These are phyloP conservation scores for Gloeostereum incarnatum DNA, from an alignment of 768 basidiomycete genomes.

Conservation along the genomic window DNA sequence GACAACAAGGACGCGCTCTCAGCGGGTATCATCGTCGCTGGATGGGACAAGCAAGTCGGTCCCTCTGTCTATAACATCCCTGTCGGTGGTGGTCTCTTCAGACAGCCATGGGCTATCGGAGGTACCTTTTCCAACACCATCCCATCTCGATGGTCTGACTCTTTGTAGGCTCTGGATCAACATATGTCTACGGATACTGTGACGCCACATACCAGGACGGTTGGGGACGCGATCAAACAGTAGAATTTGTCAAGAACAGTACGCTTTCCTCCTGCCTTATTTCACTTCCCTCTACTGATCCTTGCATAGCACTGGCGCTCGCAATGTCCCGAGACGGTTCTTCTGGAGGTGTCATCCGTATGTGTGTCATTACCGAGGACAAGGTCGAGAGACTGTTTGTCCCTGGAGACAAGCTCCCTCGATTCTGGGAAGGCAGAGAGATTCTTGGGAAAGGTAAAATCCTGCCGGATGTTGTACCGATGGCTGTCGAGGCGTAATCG, in stretches of 20 bases:
- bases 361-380: constrained; percentile 94
- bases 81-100: constrained; percentile 92
- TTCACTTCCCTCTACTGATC: constrained; percentile 3
- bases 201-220: constrained; percentile 96
- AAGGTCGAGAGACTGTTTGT: constrained; percentile 89
- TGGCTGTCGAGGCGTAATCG: constrained; percentile 40
- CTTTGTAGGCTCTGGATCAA: constrained; percentile 78
- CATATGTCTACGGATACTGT: constrained; percentile 98
- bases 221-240: constrained; percentile 82
- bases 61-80: constrained; percentile 97
- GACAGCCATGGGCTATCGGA: constrained; percentile 98
- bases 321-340: constrained; percentile 98
- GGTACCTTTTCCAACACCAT: constrained; percentile 35
- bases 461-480: constrained; percentile 29
- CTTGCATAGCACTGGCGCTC: constrained; percentile 66
- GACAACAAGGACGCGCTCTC: constrained; percentile 83
- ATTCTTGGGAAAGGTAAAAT: constrained; percentile 36
- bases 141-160: not conserved
- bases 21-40: constrained; percentile 96
- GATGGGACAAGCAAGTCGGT: constrained; percentile 90
- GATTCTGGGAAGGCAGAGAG: constrained; percentile 83
- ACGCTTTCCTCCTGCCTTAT: constrained; percentile 22
- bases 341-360: constrained; percentile 93
- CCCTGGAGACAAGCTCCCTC: constrained; percentile 82
- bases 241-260: constrained; percentile 97